phyloP scores from a whole-genome alignment of 2,329 filamentous ascomycete genomes.

The Pseudogymnoascus sp. region DNA sequence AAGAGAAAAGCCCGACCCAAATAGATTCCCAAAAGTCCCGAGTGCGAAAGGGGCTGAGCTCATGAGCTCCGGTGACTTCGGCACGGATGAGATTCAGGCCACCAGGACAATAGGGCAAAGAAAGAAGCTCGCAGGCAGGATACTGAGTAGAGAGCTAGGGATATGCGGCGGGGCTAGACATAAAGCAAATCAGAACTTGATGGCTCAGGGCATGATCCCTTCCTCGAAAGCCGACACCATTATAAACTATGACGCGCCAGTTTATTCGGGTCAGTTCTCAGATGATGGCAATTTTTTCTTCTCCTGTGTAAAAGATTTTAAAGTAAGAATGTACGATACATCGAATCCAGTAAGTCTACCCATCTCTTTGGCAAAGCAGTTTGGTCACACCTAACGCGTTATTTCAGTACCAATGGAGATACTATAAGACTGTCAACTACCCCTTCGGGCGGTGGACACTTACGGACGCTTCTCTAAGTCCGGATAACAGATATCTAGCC shows the following conservation, averaged over 20 bases:
- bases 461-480: conserved; percentile 84
- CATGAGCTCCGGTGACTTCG: conserved; percentile 79
- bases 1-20: conserved; percentile 38
- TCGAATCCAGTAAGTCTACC: conserved; percentile 56
- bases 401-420: conserved; percentile 70
- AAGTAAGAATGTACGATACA: conserved; percentile 94
- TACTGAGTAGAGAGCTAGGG: conserved; percentile 78
- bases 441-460: conserved; percentile 91
- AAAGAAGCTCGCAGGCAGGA: conserved; percentile 55
- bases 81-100: conserved; percentile 51
- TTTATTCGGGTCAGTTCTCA: conserved; percentile 94
- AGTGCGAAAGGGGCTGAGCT: conserved; percentile 67
- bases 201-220: conserved; percentile 70
- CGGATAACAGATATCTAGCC: conserved; percentile 84
- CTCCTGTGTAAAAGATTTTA: conserved; percentile 83
- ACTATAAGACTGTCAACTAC: conserved; percentile 85
- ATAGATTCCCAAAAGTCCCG: conserved; percentile 74
- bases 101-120: conserved; percentile 43
- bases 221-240: conserved; percentile 72
- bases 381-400: background rate
- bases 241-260: conserved; percentile 75
- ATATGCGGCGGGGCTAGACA: conserved; percentile 53
- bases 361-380: background rate
- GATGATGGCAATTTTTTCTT: conserved; percentile 98
- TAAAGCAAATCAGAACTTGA: conserved; percentile 53